Evolutionary conservation across 2,329 filamentous ascomycete species (phyloP).

Genomic region (Diaporthe longicolla): DNA sequence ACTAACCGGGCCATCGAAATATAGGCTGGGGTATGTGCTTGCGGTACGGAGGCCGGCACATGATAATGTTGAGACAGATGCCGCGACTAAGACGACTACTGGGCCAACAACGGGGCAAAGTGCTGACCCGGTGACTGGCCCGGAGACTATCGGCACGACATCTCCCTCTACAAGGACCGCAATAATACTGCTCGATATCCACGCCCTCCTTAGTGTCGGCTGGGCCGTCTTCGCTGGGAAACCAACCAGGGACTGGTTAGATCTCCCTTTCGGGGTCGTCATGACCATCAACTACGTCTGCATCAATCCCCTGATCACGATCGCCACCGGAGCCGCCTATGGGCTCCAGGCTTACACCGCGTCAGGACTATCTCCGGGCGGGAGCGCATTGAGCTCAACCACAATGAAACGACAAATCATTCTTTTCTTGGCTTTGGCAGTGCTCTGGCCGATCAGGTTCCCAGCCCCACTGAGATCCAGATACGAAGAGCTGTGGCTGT

Average conservation of each 20-base stretch:
- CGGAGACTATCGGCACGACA: not conserved
- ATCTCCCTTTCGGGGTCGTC: not conserved
- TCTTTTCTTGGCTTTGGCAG: not conserved
- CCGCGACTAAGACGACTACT: not conserved
- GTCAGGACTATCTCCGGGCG: not conserved
- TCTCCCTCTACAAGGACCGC: not conserved
- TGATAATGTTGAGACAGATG: not conserved
- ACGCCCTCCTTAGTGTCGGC: not conserved
- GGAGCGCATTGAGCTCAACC: not conserved
- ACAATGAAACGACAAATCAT: not conserved
- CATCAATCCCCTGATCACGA: slow-evolving; percentile 9
- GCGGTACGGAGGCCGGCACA: not conserved
- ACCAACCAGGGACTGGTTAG: not conserved
- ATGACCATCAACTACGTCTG: slow-evolving; percentile 2
- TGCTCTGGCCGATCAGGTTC: slow-evolving; percentile 2
- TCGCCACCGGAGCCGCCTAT: not conserved
- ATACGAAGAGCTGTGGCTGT: not conserved
- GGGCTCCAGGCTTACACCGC: not conserved
- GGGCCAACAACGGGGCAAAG: not conserved
- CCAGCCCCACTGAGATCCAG: not conserved
- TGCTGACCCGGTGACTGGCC: not conserved
- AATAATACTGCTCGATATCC: not conserved
- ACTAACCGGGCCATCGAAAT: not conserved
- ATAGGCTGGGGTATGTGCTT: not conserved
- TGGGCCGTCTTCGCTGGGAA: not conserved